Evolutionary conservation across 805 yeast species (phyloP).

Genomic region (Yarrowia bubula): DNA sequence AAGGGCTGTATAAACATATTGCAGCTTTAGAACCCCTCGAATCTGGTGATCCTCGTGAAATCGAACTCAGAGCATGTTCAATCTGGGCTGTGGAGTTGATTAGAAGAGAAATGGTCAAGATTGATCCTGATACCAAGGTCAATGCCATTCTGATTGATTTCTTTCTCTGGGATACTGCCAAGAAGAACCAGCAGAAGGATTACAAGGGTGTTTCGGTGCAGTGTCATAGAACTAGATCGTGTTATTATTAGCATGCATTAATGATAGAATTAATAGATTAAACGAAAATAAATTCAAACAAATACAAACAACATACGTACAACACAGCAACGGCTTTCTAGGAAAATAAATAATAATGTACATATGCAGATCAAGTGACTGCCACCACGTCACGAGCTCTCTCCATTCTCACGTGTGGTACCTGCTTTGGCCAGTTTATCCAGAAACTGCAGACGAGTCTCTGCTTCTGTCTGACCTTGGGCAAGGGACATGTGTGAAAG

Average conservation of each 20-base stretch:
- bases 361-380: no score
- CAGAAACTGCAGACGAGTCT: conserved; percentile 1
- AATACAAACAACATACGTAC: no score
- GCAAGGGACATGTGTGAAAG: conserved; percentile 15
- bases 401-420: no score
- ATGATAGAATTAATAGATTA: no score
- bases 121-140: conserved; percentile 31
- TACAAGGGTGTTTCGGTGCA: conserved; percentile 32
- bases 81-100: conserved; percentile 45
- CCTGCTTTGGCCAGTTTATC: conserved; percentile 4
- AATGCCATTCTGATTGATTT: conserved; percentile 46
- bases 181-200: conserved; percentile 37
- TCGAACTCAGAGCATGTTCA: conserved; percentile 46
- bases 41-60: conserved; percentile 40
- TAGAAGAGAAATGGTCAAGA: conserved; percentile 32
- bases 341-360: no score
- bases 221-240: conserved; percentile 44
- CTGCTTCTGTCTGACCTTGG: neutral
- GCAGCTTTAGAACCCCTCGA: conserved; percentile 32
- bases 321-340: neutral
- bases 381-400: no score
- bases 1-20: conserved; percentile 33
- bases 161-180: conserved; percentile 48
- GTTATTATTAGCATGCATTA: conserved; percentile 42
- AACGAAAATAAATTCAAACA: no score